Evolutionary conservation across 805 yeast species (phyloP).

Genomic region (Sugiyamaella smithiae): DNA sequence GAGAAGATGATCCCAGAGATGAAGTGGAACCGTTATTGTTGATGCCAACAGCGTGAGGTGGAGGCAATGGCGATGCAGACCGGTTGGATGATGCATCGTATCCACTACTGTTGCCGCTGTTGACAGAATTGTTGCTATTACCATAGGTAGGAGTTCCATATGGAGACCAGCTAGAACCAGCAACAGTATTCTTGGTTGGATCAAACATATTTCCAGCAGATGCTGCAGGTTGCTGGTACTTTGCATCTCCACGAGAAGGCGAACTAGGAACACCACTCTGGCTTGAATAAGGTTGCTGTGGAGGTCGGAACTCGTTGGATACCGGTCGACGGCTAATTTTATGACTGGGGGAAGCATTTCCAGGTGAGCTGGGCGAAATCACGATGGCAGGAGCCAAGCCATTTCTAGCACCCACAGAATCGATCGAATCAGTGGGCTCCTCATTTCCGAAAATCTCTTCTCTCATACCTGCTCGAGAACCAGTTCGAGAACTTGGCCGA

Average conservation of each 20-base stretch:
- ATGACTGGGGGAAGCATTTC: conserved; percentile 7
- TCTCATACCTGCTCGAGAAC: conserved; percentile 27
- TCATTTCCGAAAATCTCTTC: conserved; percentile 25
- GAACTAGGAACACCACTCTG: not conserved
- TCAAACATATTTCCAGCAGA: conserved; percentile 24
- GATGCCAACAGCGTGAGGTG: conserved; percentile 4
- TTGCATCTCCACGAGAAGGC: conserved; percentile 1
- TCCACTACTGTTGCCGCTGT: not conserved
- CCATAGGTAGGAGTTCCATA: conserved; percentile 5
- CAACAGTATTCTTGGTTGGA: conserved; percentile 20
- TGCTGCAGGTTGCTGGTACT: conserved; percentile 3
- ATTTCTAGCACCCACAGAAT: conserved; percentile 18
- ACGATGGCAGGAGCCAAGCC: conserved; percentile 16
- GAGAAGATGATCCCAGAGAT: not conserved
- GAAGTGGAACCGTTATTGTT: conserved; percentile 5
- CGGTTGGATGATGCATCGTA: not conserved
- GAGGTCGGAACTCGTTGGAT: conserved; percentile 15
- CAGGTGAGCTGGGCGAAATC: conserved; percentile 1
- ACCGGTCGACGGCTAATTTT: conserved; percentile 20
- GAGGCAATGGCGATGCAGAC: conserved; percentile 3
- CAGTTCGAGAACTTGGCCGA: conserved; percentile 12
- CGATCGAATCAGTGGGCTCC: conserved; percentile 24
- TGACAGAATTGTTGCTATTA: conserved; percentile 3
- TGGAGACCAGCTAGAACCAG: conserved; percentile 5
- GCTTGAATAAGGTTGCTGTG: not conserved